Percentiles rank a stretch among this genome's conserved stretches.
phyloP scores from a whole-genome alignment of 345 rosid species.

The Erysimum cheiranthoides region DNA sequence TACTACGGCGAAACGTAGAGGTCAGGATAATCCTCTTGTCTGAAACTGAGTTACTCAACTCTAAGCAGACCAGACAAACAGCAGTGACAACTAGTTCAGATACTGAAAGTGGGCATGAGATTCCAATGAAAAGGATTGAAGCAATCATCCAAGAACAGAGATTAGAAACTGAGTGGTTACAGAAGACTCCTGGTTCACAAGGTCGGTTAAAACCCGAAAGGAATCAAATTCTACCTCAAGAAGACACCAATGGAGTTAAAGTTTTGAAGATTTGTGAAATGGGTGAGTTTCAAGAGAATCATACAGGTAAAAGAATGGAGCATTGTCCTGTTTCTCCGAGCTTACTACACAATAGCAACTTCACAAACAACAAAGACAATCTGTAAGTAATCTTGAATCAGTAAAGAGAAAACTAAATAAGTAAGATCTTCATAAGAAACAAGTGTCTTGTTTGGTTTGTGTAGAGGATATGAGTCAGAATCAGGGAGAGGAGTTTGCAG shows the following conservation, averaged over 20 bases:
- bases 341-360: slow-evolving; percentile 66
- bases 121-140: slow-evolving; percentile 91
- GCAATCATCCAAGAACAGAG: slow-evolving; percentile 90
- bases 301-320: slow-evolving; percentile 54
- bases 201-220: slow-evolving; percentile 73
- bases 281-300: slow-evolving; percentile 56
- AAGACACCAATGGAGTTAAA: slow-evolving; percentile 63
- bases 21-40: slow-evolving; percentile 75
- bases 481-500: slow-evolving; percentile 81
- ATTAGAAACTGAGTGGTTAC: slow-evolving; percentile 89
- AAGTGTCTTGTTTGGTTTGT: slow-evolving; percentile 30
- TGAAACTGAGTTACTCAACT: slow-evolving; percentile 51
- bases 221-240: slow-evolving; percentile 89
- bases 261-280: slow-evolving; percentile 59
- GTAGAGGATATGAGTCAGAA: slow-evolving; percentile 80
- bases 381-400: slow-evolving; percentile 62
- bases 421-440: slow-evolving; percentile 17
- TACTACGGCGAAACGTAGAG: slow-evolving; percentile 76
- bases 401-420: not conserved
- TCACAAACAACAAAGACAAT: slow-evolving; percentile 68
- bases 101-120: slow-evolving; percentile 53
- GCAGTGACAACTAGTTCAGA: slow-evolving; percentile 45
- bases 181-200: slow-evolving; percentile 71
- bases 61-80: slow-evolving; percentile 44
- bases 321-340: slow-evolving; percentile 80